Base-by-base conservation (phyloP, 2,329 filamentous ascomycete species). In the Neonectria punicea region DNA sequence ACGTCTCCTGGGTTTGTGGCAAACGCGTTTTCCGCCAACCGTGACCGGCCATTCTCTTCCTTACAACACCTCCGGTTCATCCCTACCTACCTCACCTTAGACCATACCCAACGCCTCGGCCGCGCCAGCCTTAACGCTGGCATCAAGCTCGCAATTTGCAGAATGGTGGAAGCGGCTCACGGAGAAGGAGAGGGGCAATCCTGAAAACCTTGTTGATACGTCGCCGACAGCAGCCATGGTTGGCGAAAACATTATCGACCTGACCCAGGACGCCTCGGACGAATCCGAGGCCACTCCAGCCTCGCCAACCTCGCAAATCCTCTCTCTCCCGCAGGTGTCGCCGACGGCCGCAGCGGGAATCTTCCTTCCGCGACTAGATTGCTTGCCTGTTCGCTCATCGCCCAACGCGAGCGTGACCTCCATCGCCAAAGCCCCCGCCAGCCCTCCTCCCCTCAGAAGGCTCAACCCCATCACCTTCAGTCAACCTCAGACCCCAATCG, bases 381-480 rank as follows among this genome's bases (percentile, higher is more conserved):
- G 63, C 47, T 43, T 36, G 32, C 53, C 63, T 62, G 60, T 22
- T 55, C 47, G 58, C 41, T 58, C 57, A 60, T 32, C 61, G 6
- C 36, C 36, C 36, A 39, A 5, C 36, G 36, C 16, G 36, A 39
- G 36, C 16, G 6, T 43, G n/a, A 46, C 65, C 13, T 59, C 18
- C 49, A 60, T 63, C 49, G 61, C 44, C 51, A 53, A 66, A 39
- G 55, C 53, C 36, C 69, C 73, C 57, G 73, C 76, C 59, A 80
- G 74, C 64, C 76, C 77, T 13, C 74, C 75, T 25, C 74, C 67
- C 2, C 56, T 75, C 46, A 74, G 71, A 58, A 71, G 76, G 59
- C 57, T 67, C 25, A 49, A 49, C 25, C 39, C 56, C 39, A 60
- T 46, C 57, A 66, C 50, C 57, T 28, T 60, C 22, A 54, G 43